These are phyloP conservation scores for Gardenia jasminoides DNA, from an alignment of 257 asterid species.

Conservation along the genomic window DNA sequence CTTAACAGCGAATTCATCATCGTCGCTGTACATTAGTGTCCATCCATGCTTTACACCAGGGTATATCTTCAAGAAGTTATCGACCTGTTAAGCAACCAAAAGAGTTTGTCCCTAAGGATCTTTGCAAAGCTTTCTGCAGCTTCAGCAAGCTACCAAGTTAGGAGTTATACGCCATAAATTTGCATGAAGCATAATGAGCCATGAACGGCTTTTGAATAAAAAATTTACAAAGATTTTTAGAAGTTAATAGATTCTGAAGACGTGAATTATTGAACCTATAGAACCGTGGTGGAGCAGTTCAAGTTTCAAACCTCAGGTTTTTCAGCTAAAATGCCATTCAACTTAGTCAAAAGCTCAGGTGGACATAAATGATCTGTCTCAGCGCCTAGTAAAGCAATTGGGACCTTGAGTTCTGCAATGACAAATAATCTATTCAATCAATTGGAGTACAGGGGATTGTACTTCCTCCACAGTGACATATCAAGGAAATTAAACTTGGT, in stretches of 20 bases:
- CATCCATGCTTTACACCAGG: neutral
- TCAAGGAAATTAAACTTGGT: neutral
- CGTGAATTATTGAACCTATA: neutral
- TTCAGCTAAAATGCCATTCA: conserved; percentile 36
- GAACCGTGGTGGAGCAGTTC: too few relatives aligned
- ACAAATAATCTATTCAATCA: neutral
- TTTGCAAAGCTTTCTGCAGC: neutral
- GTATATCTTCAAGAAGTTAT: conserved; percentile 35
- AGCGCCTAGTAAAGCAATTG: conserved; percentile 62
- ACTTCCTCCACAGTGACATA: neutral
- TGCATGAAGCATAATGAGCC: neutral
- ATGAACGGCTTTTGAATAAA: neutral
- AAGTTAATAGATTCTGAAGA: neutral
- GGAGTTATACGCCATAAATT: neutral
- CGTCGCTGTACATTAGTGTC: neutral
- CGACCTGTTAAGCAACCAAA: conserved; percentile 36
- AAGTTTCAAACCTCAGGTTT: conserved; percentile 37
- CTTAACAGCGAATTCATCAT: neutral
- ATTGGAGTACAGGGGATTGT: too few relatives aligned
- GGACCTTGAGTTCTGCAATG: conserved; percentile 50
- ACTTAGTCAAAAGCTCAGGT: conserved; percentile 37
- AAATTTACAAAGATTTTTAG: neutral
- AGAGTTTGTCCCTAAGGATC: neutral
- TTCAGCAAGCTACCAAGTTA: neutral
- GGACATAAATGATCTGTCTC: conserved; percentile 44